Evolutionary conservation across 1,139 yeast species (phyloP).

Genomic region (Diutina pseudorugosa): DNA sequence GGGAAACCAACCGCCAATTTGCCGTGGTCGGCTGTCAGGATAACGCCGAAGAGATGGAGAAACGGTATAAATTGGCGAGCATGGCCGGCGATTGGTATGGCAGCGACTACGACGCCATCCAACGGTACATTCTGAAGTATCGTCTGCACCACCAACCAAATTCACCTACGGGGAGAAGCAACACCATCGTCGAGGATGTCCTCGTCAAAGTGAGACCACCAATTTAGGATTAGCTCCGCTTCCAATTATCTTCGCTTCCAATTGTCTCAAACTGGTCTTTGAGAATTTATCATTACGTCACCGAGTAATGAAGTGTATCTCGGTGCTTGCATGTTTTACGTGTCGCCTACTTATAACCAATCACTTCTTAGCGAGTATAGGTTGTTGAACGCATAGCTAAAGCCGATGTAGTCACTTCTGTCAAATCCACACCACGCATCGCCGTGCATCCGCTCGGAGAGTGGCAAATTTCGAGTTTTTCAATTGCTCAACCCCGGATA

Average conservation of each 20-base stretch:
- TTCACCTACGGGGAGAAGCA: slow-evolving; percentile 24
- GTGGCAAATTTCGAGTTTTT: not conserved
- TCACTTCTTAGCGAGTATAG: no score
- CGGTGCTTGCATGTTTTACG: no score
- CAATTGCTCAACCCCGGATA: not conserved
- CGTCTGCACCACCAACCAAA: slow-evolving; percentile 11
- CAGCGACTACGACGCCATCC: slow-evolving; percentile 27
- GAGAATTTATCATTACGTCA: no score
- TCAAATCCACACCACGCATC: not conserved
- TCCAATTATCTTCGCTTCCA: no score
- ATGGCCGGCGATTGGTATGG: slow-evolving; percentile 35
- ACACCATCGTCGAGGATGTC: slow-evolving; percentile 27
- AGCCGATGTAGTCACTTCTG: no score
- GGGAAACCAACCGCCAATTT: slow-evolving; percentile 19
- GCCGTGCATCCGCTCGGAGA: not conserved
- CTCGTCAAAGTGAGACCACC: slow-evolving; percentile 28
- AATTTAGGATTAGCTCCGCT: no score
- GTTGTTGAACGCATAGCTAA: not conserved
- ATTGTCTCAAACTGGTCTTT: no score
- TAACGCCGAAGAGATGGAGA: not conserved
- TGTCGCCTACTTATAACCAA: no score
- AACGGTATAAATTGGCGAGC: not conserved
- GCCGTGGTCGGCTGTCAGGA: no score
- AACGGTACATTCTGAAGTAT: slow-evolving; percentile 16
- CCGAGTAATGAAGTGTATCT: no score